phyloP scores from a whole-genome alignment of 2,329 filamentous ascomycete species.

The Hymenoscyphus scutula region DNA sequence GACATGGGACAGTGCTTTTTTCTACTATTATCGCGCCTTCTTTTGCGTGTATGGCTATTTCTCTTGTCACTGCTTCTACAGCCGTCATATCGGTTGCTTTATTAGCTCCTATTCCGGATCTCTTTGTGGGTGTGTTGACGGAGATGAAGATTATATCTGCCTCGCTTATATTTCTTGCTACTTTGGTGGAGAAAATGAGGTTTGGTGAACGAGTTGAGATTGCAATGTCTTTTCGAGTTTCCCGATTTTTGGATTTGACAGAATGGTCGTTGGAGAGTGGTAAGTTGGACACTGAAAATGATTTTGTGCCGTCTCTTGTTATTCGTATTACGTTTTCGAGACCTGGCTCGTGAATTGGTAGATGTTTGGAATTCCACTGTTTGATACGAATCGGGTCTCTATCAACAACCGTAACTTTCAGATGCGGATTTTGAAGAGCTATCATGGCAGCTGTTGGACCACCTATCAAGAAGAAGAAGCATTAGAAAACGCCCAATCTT shows the following conservation, averaged over 20 bases:
- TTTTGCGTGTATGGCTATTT: constrained; percentile 65
- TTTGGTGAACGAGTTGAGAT: constrained; percentile 56
- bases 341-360: constrained; percentile 75
- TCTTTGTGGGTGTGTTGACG: constrained; percentile 79
- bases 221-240: constrained; percentile 27
- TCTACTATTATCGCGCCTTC: constrained; percentile 73
- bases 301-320: constrained; percentile 56
- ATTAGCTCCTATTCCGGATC: constrained; percentile 65
- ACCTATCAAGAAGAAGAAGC: constrained; percentile 41
- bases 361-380: constrained; percentile 69
- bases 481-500: background rate
- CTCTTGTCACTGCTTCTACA: constrained; percentile 66
- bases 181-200: constrained; percentile 70
- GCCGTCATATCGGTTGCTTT: constrained; percentile 70
- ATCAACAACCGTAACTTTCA: constrained; percentile 74
- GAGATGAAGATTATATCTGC: constrained; percentile 74
- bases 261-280: background rate
- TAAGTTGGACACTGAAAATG: constrained; percentile 41
- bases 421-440: constrained; percentile 68
- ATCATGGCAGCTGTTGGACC: constrained; percentile 74
- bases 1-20: constrained; percentile 77
- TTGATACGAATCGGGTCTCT: constrained; percentile 62
- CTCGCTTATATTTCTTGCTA: constrained; percentile 58
- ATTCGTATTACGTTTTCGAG: constrained; percentile 65
- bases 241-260: background rate